Evolutionary conservation across 1,139 yeast genomes (phyloP).

Genomic region (Yamadazyma dushanensis): DNA sequence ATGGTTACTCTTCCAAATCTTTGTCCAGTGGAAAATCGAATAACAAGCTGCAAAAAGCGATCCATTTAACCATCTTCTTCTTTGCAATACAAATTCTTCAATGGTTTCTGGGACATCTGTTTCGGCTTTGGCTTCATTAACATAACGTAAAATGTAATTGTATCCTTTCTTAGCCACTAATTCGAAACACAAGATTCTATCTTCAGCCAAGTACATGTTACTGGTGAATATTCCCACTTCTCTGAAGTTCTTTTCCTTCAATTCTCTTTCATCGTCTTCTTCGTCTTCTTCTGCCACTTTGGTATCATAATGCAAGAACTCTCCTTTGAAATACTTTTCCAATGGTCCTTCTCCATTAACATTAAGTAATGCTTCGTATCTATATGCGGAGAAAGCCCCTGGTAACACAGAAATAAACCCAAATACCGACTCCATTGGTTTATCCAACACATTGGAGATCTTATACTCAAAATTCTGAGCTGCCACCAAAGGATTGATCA

Average conservation of each 20-base stretch:
- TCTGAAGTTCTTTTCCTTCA: slow-evolving; percentile 43
- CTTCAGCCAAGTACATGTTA: slow-evolving; percentile 86
- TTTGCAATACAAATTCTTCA: slow-evolving; percentile 72
- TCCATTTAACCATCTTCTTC: slow-evolving; percentile 86
- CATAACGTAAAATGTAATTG: slow-evolving; percentile 68
- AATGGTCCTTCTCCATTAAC: slow-evolving; percentile 69
- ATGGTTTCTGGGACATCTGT: slow-evolving; percentile 80
- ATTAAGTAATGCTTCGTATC: slow-evolving; percentile 69
- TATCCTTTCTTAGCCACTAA: slow-evolving; percentile 68
- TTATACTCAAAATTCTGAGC: slow-evolving; percentile 86
- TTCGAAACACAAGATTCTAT: slow-evolving; percentile 79
- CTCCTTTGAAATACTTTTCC: slow-evolving; percentile 79
- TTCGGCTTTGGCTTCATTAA: slow-evolving; percentile 74
- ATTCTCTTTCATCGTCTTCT: slow-evolving; percentile 44
- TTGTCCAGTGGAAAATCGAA: slow-evolving; percentile 68
- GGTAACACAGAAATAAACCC: slow-evolving; percentile 83
- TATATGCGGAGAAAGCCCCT: slow-evolving; percentile 84
- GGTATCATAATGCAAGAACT: slow-evolving; percentile 59
- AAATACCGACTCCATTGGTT: slow-evolving; percentile 80
- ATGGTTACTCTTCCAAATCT: slow-evolving; percentile 70
- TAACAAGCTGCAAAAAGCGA: slow-evolving; percentile 82
- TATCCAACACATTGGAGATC: slow-evolving; percentile 78
- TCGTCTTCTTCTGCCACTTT: slow-evolving; percentile 23
- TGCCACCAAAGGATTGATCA: slow-evolving; percentile 75
- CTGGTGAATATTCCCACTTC: slow-evolving; percentile 72